phyloP scores from a whole-genome alignment of 2,329 filamentous ascomycete genomes.

The Helotiales sp. region DNA sequence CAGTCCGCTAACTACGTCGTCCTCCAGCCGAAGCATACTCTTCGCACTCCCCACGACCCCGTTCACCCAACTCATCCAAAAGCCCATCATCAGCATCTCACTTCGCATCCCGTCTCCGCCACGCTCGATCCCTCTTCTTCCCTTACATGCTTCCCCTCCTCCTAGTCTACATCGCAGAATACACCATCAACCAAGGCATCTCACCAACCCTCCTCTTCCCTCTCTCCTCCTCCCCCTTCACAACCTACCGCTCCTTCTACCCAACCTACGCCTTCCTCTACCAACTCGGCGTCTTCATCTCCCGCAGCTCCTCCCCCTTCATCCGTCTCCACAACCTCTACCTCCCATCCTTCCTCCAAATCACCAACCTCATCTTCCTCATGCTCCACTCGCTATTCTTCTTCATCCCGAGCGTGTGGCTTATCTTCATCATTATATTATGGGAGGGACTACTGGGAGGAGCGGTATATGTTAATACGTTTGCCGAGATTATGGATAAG shows the following conservation, averaged over 20 bases:
- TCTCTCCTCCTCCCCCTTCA: constrained; percentile 72
- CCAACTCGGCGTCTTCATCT: constrained; percentile 92
- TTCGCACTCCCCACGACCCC: constrained; percentile 24
- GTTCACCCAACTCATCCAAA: constrained; percentile 5
- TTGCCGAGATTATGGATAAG: constrained; percentile 87
- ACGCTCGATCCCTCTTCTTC: constrained; percentile 69
- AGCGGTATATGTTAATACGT: constrained; percentile 92
- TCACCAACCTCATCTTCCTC: constrained; percentile 73
- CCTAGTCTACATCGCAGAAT: constrained; percentile 92
- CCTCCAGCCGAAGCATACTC: constrained; percentile 42
- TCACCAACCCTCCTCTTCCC: constrained; percentile 88
- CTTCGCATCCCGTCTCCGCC: constrained; percentile 57
- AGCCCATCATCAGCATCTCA: constrained; percentile 9
- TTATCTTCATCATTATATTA: constrained; percentile 84
- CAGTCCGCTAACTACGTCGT: not conserved
- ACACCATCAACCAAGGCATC: constrained; percentile 96
- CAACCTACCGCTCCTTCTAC: constrained; percentile 83
- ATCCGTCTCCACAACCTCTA: constrained; percentile 80
- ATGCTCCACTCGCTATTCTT: constrained; percentile 74
- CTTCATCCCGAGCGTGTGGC: constrained; percentile 81
- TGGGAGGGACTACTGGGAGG: constrained; percentile 95
- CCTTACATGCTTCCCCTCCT: constrained; percentile 87
- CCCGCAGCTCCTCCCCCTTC: constrained; percentile 87
- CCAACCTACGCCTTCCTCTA: constrained; percentile 94
- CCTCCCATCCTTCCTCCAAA: constrained; percentile 76